Conservation (phyloP, 768 basidiomycete species). For the Obba rivulosa region DNA sequence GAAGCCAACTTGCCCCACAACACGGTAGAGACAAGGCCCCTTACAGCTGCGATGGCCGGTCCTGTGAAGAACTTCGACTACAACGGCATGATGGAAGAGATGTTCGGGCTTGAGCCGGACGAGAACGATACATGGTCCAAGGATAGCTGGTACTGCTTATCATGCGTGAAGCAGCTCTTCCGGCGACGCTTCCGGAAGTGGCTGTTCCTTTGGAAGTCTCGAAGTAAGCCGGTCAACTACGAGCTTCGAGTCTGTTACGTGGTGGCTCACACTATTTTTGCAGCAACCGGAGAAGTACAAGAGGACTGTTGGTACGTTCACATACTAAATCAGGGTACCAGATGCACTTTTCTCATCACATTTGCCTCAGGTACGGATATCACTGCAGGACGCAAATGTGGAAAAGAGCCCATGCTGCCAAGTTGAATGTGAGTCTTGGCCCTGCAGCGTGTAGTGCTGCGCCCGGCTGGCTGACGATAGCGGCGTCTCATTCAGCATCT, state of each 20-base stretch:
- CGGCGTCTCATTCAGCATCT: slow-evolving; percentile 12
- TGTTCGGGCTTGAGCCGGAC: slow-evolving; percentile 5
- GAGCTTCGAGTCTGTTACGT: no score
- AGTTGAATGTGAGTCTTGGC: slow-evolving; percentile 23
- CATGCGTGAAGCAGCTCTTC: slow-evolving; percentile 15
- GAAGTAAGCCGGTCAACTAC: slow-evolving; percentile 1
- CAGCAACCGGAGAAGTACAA: slow-evolving; percentile 12
- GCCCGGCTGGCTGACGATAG: no score
- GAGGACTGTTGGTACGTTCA: slow-evolving; percentile 29
- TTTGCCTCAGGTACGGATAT: slow-evolving; percentile 28
- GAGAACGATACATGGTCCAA: slow-evolving; percentile 14
- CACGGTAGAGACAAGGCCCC: slow-evolving; percentile 1
- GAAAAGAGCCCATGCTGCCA: slow-evolving; percentile 19
- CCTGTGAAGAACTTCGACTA: not conserved
- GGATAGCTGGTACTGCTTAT: slow-evolving; percentile 22
- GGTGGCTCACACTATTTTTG: not conserved
- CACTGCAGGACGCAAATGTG: slow-evolving; percentile 30
- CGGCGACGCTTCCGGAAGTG: slow-evolving; percentile 15
- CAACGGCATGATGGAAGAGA: not conserved
- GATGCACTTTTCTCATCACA: not conserved
- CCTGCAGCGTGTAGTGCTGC: not conserved
- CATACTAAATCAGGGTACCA: not conserved
- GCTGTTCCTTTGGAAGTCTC: slow-evolving; percentile 12
- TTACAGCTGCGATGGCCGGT: not conserved
- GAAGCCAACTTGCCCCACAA: slow-evolving; percentile 10